These are phyloP conservation scores for Fragosphaeria purpurea DNA, from an alignment of 2,329 filamentous ascomycete genomes.

Conservation along the genomic window DNA sequence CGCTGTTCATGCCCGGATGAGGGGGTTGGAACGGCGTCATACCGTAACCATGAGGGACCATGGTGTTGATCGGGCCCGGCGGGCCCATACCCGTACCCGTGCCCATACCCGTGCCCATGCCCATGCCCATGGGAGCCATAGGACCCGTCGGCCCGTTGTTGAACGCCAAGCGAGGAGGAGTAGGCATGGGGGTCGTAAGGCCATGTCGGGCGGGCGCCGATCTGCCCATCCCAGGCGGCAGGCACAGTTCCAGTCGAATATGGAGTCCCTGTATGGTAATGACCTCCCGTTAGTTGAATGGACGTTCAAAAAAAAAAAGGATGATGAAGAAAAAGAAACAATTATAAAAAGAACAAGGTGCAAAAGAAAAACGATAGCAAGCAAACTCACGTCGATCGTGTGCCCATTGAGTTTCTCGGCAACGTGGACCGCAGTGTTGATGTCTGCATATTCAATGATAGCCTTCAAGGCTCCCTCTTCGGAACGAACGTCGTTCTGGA, in stretches of 20 bases:
- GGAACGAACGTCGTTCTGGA: constrained; percentile 31
- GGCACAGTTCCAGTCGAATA: constrained; percentile 9
- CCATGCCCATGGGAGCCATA: constrained; percentile 1
- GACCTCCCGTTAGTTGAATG: not conserved
- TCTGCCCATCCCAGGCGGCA: constrained; percentile 5
- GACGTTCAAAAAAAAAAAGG: not conserved
- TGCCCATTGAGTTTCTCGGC: constrained; percentile 30
- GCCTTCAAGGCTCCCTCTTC: constrained; percentile 35
- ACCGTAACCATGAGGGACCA: too few species aligned
- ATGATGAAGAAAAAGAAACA: not conserved
- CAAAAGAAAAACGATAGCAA: not conserved
- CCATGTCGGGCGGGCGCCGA: constrained; percentile 5
- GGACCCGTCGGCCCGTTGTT: not conserved
- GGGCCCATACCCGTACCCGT: too few species aligned
- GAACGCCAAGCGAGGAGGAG: constrained; percentile 7
- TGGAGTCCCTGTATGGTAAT: constrained; percentile 9
- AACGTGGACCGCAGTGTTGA: constrained; percentile 31
- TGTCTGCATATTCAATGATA: constrained; percentile 44
- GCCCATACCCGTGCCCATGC: not conserved
- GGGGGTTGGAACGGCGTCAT: too few species aligned
- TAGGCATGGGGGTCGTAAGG: constrained; percentile 13
- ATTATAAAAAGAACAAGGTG: too few species aligned
- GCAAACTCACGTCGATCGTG: constrained; percentile 24
- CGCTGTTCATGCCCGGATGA: not conserved
- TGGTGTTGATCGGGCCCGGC: too few species aligned